Evolutionary conservation across 257 asterid species (phyloP).

Genomic region (Thymus quinquecostatus): DNA sequence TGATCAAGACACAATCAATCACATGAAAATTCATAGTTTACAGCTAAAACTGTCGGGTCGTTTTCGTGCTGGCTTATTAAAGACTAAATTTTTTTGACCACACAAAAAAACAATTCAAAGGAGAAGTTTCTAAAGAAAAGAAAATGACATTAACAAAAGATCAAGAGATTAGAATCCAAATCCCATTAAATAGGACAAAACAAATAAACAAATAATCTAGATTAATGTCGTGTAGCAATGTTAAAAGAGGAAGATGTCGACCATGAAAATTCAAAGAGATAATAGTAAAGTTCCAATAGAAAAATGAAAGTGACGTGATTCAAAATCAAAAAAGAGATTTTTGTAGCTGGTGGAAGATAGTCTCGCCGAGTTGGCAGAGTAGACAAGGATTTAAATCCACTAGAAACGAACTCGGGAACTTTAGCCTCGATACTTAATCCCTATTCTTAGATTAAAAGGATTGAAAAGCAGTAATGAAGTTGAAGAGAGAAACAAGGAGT

Average conservation of each 20-base stretch:
- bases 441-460: no score
- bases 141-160: neutral
- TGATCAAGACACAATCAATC: constrained; percentile 1
- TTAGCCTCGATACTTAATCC: no score
- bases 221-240: no score
- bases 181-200: no score
- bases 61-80: neutral
- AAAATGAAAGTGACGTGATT: neutral
- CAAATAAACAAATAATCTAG: no score
- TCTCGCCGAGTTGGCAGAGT: neutral
- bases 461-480: neutral
- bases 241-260: no score
- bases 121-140: neutral
- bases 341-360: neutral
- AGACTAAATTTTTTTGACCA: neutral
- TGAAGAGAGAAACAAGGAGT: neutral
- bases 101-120: no score
- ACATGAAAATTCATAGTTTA: constrained; percentile 18
- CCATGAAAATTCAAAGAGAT: no score
- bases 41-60: constrained; percentile 26
- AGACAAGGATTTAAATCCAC: neutral
- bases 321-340: neutral
- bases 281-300: neutral
- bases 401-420: neutral
- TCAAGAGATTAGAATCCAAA: no score